These are phyloP conservation scores for Lipomyces anomalus DNA, from an alignment of 805 yeast species.

Conservation along the genomic window DNA sequence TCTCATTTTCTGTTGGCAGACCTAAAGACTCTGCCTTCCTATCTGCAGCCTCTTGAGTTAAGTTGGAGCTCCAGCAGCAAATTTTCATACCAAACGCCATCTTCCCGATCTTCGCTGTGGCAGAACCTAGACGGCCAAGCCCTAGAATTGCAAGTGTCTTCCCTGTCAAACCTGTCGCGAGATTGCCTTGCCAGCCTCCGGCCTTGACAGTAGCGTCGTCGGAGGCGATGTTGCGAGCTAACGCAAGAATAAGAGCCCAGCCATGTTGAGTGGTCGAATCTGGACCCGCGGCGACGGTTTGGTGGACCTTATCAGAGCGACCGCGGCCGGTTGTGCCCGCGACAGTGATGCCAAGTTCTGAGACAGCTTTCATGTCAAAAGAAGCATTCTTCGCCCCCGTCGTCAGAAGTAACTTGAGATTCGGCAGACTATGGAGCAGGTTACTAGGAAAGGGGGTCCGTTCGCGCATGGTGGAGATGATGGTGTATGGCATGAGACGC, in stretches of 20 bases:
- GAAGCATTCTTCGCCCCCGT: conserved; percentile 23
- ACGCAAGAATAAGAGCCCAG: conserved; percentile 23
- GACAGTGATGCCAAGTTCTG: conserved; percentile 19
- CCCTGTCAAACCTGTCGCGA: conserved; percentile 19
- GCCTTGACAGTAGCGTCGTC: conserved; percentile 8
- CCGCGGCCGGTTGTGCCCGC: too few relatives aligned
- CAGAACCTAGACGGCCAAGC: conserved; percentile 21
- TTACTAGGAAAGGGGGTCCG: conserved; percentile 20
- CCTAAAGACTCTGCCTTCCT: conserved; percentile 6
- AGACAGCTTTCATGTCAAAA: conserved; percentile 22
- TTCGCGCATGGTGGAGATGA: conserved; percentile 25
- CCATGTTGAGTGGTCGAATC: conserved; percentile 22
- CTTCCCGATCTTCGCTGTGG: conserved; percentile 18
- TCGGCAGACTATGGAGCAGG: conserved; percentile 16
- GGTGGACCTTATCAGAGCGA: too few relatives aligned
- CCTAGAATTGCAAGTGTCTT: conserved; percentile 24
- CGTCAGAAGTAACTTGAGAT: conserved; percentile 23
- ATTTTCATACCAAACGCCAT: conserved; percentile 26
- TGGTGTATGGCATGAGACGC: conserved; percentile 18
- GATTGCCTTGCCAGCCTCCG: conserved; percentile 27
- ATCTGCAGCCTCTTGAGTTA: conserved; percentile 21
- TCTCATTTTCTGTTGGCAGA: conserved; percentile 4
- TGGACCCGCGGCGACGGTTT: conserved; percentile 14
- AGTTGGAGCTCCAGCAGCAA: conserved; percentile 24
- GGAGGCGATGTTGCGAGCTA: conserved; percentile 20